Evolutionary conservation across 2,329 filamentous ascomycete species (phyloP), one percentile per base, ranked within the genome.

Genomic region (Blumeriella jaapii): DNA sequence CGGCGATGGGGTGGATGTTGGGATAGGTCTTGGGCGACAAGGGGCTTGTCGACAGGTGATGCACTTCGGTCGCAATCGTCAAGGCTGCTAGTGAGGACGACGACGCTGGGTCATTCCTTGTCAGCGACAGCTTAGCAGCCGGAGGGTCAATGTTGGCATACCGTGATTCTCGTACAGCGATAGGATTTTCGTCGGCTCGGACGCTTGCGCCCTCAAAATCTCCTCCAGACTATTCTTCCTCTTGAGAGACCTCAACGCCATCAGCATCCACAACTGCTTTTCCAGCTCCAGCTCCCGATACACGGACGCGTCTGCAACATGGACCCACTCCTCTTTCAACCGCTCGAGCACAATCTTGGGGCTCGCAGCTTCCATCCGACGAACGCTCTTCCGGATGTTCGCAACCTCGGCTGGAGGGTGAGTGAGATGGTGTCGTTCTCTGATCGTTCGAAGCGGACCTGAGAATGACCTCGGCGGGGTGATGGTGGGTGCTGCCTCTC

Each of bases 261-360:
- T 74, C 20, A 78, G 59, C 59, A 84, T 68, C 73, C 73, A 78
- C 25, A 69, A 57, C 47, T 73, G 71, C 49, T 71, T 70, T 42
- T 71, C 67, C 30, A 71, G 58, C 38, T 69, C 68, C 3, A 69
- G 48, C 32, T 69, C 64, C 45, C 62, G 61, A 46, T 66, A 68
- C 13, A 71, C 54, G 23, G 59, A 62, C 3, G 65, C 60, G 36
- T 69, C 64, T 0, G 58, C 53, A 9, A 62, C 57, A 14, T 54
- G 55, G 7, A 61, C 59, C 59, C 65, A 67, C 26, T 62, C 60
- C 44, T 71, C 65, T 19, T 66, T 71, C 23, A 80, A 59, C 3
- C 71, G 64, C 20, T 65, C 60, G 4, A 78, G 58, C 28, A 76
- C 62, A 18, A 68, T 58, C 31, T 65, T 63, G 0, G 65, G 58